Evolutionary conservation across 768 basidiomycete species (phyloP).

Genomic region (Russula ochroleuca): DNA sequence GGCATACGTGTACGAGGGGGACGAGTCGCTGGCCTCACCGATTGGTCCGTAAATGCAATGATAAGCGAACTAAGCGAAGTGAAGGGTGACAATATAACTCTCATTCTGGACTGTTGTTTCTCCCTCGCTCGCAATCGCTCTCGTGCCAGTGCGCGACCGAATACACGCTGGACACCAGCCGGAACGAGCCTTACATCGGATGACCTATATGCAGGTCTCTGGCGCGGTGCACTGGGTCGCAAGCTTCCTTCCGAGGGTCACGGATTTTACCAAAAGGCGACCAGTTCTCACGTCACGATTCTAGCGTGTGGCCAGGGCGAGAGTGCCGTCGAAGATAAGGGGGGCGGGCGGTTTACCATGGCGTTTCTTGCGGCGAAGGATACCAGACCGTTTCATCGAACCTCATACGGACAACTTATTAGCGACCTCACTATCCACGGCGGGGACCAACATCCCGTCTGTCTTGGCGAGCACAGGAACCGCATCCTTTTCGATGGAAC

Average conservation of each 20-base stretch:
- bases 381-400: conserved; percentile 48
- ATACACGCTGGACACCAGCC: conserved; percentile 58
- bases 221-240: conserved; percentile 49
- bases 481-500: conserved; percentile 52
- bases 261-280: conserved; percentile 43
- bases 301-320: conserved; percentile 54
- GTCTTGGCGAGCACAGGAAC: conserved; percentile 46
- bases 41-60: conserved; percentile 60
- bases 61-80: conserved; percentile 49
- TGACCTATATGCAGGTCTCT: conserved; percentile 53
- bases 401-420: conserved; percentile 48
- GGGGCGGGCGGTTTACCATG: conserved; percentile 58
- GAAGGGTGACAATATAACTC: conserved; percentile 67
- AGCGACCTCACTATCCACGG: conserved; percentile 41
- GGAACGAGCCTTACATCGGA: conserved; percentile 45
- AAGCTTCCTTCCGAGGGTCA: conserved; percentile 36
- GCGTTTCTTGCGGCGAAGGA: conserved; percentile 48
- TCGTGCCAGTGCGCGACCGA: conserved; percentile 43
- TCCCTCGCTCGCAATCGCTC: conserved; percentile 40
- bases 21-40: conserved; percentile 58
- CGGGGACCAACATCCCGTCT: conserved; percentile 47
- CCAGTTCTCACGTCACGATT: conserved; percentile 48
- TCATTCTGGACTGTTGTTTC: conserved; percentile 66
- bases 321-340: conserved; percentile 56
- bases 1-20: conserved; percentile 47